Conservation (phyloP, 2,329 filamentous ascomycete genomes). For the Xylariales sp. region DNA sequence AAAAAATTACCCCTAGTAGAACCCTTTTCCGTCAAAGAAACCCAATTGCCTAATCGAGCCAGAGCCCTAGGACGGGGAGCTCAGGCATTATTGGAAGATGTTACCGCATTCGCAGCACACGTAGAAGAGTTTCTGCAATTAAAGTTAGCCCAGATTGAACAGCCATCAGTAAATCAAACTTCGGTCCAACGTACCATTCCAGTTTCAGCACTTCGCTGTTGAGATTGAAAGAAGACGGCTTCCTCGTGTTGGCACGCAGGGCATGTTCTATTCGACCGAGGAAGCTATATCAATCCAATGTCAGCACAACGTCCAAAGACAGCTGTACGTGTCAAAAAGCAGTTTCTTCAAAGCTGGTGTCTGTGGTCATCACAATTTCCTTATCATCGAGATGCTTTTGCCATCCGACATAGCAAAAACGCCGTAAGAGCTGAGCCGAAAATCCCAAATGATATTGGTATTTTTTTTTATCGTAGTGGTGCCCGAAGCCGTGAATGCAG, state of each 20-base stretch:
- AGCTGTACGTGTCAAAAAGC: neutral
- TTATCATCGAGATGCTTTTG: no score
- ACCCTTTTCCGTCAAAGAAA: no score
- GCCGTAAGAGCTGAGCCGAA: no score
- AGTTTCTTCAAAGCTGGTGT: neutral
- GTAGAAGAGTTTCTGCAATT: conserved; percentile 75
- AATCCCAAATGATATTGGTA: no score
- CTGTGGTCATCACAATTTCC: no score
- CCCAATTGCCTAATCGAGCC: no score
- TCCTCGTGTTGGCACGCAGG: conserved; percentile 81
- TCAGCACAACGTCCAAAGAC: conserved; percentile 25
- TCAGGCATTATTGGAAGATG: conserved; percentile 66
- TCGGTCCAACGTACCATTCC: conserved; percentile 74
- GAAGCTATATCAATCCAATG: conserved; percentile 62
- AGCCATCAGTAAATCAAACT: neutral
- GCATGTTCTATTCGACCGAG: conserved; percentile 81
- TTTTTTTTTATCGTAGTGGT: no score
- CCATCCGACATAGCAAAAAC: no score
- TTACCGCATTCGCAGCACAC: conserved; percentile 93
- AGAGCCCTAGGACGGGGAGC: no score
- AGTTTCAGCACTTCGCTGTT: conserved; percentile 93
- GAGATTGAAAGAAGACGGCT: conserved; percentile 98
- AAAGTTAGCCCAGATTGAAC: conserved; percentile 1
- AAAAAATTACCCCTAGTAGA: no score
- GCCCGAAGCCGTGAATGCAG: no score